Percentiles rank a stretch among this genome's conserved stretches.
Evolutionary conservation across 2,329 filamentous ascomycete species (phyloP).

Genomic region (Blastomyces percursus): DNA sequence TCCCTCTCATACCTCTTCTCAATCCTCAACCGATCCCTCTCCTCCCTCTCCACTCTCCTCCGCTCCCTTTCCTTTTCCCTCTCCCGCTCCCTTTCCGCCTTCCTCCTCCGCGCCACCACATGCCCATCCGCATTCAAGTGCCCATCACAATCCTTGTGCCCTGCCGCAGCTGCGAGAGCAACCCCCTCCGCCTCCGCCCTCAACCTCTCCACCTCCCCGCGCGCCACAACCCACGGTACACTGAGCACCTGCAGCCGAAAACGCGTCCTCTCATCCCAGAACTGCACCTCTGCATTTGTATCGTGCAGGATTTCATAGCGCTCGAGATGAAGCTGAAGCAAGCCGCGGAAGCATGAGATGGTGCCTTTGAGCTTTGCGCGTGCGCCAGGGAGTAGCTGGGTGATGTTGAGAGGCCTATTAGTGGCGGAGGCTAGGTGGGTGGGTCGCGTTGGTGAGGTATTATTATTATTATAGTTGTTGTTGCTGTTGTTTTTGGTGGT

Average conservation of each 20-base stretch:
- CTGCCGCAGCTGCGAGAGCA: slow-evolving; percentile 22
- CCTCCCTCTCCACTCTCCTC: slow-evolving; percentile 32
- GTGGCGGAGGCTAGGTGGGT: slow-evolving; percentile 11
- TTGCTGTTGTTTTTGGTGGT: neutral
- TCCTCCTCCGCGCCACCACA: slow-evolving; percentile 33
- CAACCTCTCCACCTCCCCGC: slow-evolving; percentile 35
- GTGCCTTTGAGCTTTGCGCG: slow-evolving; percentile 49
- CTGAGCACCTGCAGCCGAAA: slow-evolving; percentile 42
- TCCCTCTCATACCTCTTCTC: slow-evolving; percentile 25
- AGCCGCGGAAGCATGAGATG: slow-evolving; percentile 40
- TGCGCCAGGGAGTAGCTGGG: slow-evolving; percentile 38
- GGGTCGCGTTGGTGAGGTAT: neutral
- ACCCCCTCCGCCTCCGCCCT: slow-evolving; percentile 28
- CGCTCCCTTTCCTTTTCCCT: slow-evolving; percentile 29
- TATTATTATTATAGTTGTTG: neutral
- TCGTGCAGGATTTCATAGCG: slow-evolving; percentile 39
- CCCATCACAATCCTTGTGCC: slow-evolving; percentile 35
- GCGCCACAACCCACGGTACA: slow-evolving; percentile 43
- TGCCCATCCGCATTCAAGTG: slow-evolving; percentile 30
- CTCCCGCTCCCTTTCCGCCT: slow-evolving; percentile 31
- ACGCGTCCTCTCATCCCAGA: slow-evolving; percentile 41
- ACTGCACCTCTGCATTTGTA: slow-evolving; percentile 45
- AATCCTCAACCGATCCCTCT: slow-evolving; percentile 22
- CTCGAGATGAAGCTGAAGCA: slow-evolving; percentile 46
- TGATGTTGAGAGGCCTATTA: slow-evolving; percentile 34